Evolutionary conservation across 2,329 filamentous ascomycete genomes (phyloP), one percentile per base, ranked within the genome.

Genomic region (Fusarium nisikadoi): DNA sequence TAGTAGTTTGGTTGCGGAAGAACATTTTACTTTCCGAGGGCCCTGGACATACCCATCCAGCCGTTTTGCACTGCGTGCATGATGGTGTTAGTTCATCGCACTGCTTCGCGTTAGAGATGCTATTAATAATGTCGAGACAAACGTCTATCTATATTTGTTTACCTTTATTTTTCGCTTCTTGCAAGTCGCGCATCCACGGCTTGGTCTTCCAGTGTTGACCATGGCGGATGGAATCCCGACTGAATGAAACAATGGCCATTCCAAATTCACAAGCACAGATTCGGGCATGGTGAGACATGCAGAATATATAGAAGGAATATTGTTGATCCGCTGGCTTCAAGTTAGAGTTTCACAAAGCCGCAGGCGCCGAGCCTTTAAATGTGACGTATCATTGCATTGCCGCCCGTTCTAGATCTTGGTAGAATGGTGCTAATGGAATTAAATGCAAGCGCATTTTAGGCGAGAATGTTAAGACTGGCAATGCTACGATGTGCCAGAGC

Each of bases 131-230:
- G 7, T 36, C 2, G 10, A 52, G 13, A 9, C n/a, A 8, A 9
- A 23, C 5, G 20, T 12, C 16, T 31, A 42, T 3, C 11, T 12
- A 5, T 36, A 13, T 56, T 49, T 35, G 16, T 56, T 49, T 35
- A 74, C 74, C 62, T 74, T 75, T 8, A 74, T 65, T 27, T 75
- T 75, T 7, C 74, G 29, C 23, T 68, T 62, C 53, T 71, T 75
- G 17, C 74, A 75, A 2, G 64, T 69, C 16, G 73, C 54, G 29
- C 74, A 75, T 13, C 52, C 74, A 29, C 63, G 64, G 8, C 74
- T 75, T 12, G 71, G 74, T 19, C 62, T 72, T 14, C 74, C 73
- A 6, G 72, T 57, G 38, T 74, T 74, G 9, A 62, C 71, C 71
- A 74, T 75, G 10, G 3, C n/a, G 33, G 4, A 13, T 17, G 17